Evolutionary conservation across 2,329 filamentous ascomycete genomes (phyloP).

Genomic region (Talaromyces rugulosus): DNA sequence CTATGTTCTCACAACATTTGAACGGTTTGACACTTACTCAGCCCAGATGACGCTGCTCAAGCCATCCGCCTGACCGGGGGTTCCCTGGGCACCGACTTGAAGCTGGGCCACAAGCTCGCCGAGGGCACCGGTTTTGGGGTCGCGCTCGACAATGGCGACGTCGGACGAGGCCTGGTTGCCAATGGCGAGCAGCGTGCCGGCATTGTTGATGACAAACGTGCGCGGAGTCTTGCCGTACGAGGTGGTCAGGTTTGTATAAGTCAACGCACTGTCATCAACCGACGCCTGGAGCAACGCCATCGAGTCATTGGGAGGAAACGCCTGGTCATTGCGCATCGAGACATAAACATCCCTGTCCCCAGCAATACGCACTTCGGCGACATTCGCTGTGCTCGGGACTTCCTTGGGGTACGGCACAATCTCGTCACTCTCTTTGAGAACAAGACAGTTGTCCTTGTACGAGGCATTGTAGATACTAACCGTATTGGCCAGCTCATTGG

Average conservation of each 20-base stretch:
- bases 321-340: conserved; percentile 28
- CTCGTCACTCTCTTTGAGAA: conserved; percentile 15
- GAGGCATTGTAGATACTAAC: conserved; percentile 33
- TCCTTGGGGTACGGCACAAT: conserved; percentile 14
- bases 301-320: conserved; percentile 22
- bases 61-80: conserved; percentile 23
- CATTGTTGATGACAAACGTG: conserved; percentile 63
- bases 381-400: conserved; percentile 24
- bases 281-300: conserved; percentile 24
- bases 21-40: conserved; percentile 16
- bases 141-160: conserved; percentile 59
- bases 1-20: neutral
- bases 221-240: conserved; percentile 63
- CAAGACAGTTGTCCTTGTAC: conserved; percentile 25
- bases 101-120: conserved; percentile 35
- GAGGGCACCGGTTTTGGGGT: conserved; percentile 57
- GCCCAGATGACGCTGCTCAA: conserved; percentile 35
- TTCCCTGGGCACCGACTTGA: conserved; percentile 26
- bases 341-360: conserved; percentile 23
- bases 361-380: conserved; percentile 23
- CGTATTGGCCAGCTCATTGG: conserved; percentile 56
- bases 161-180: conserved; percentile 59
- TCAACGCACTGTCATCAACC: conserved; percentile 55
- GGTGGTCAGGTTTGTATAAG: conserved; percentile 53
- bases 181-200: conserved; percentile 61